A percentile compares a stretch with the other conserved stretches of the same genome.
Conservation (phyloP, 148 eudicot species). For the Talinum fruticosum region DNA sequence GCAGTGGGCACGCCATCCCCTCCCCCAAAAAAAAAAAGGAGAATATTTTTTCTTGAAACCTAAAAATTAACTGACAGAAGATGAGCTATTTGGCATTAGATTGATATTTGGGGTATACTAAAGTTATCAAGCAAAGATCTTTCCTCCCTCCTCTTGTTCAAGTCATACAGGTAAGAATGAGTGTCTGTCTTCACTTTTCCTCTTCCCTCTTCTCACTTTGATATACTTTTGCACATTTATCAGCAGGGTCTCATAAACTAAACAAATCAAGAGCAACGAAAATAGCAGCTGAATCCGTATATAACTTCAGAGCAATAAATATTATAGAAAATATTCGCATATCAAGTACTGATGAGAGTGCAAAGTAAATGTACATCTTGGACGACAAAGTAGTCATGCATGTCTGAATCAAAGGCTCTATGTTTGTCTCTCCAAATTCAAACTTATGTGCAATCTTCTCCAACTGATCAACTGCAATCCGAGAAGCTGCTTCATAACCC, state of each 20-base stretch:
- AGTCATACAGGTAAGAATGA: background rate
- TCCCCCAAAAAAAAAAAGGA: too few relatives aligned
- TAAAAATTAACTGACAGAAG: too few relatives aligned
- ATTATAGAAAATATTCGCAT: background rate
- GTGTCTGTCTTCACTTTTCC: background rate
- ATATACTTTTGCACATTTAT: background rate
- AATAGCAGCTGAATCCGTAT: background rate
- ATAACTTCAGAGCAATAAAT: background rate
- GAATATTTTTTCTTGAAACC: too few relatives aligned
- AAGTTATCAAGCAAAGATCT: too few relatives aligned
- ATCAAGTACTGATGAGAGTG: background rate
- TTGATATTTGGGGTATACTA: too few relatives aligned
- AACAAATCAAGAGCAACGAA: background rate
- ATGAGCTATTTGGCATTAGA: too few relatives aligned
- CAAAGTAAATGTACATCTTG: conserved; percentile 53
- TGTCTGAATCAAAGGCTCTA: conserved; percentile 80
- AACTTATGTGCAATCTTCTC: conserved; percentile 69
- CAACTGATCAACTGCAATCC: conserved; percentile 77
- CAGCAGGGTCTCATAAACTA: background rate
- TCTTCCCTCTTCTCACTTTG: background rate
- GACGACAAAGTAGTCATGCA: conserved; percentile 98
- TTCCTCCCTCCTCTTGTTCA: background rate
- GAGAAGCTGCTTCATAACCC: conserved; percentile 89
- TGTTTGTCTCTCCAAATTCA: conserved; percentile 51
- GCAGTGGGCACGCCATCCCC: too few relatives aligned